phyloP scores from a whole-genome alignment of 805 yeast genomes.

The Nakazawaea ishiwadae region DNA sequence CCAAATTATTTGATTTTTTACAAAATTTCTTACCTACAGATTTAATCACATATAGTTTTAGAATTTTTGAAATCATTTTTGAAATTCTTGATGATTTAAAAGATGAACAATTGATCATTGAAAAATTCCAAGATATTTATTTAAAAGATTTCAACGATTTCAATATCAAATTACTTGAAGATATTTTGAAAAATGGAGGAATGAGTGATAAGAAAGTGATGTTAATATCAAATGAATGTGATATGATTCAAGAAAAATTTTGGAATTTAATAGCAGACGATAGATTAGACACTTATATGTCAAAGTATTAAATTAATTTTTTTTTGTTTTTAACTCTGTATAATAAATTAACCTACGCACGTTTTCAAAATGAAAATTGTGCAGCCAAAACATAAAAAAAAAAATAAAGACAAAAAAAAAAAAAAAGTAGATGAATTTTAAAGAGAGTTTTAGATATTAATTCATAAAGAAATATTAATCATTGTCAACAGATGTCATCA shows the following conservation, averaged over 20 bases:
- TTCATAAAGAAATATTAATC: too few relatives aligned
- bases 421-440: neutral
- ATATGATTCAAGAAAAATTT: constrained; percentile 6
- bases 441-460: neutral
- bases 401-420: neutral
- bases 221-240: constrained; percentile 12
- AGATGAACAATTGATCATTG: constrained; percentile 41
- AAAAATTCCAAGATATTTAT: constrained; percentile 53
- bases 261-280: constrained; percentile 6
- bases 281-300: constrained; percentile 2
- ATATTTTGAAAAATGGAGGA: constrained; percentile 49
- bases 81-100: constrained; percentile 41
- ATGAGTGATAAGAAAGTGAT: constrained; percentile 17
- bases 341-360: too few relatives aligned
- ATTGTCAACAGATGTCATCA: constrained; percentile 66
- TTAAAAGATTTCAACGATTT: constrained; percentile 70
- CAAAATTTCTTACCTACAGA: constrained; percentile 36
- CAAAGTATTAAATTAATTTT: constrained; percentile 2
- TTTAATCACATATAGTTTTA: constrained; percentile 44
- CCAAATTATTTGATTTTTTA: constrained; percentile 49
- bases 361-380: too few relatives aligned
- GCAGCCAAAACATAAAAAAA: neutral
- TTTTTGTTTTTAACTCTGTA: neutral
- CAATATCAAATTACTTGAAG: constrained; percentile 64
- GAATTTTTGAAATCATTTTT: constrained; percentile 56